Conservation (phyloP, 1,139 yeast species). For the Pichia inconspicua region DNA sequence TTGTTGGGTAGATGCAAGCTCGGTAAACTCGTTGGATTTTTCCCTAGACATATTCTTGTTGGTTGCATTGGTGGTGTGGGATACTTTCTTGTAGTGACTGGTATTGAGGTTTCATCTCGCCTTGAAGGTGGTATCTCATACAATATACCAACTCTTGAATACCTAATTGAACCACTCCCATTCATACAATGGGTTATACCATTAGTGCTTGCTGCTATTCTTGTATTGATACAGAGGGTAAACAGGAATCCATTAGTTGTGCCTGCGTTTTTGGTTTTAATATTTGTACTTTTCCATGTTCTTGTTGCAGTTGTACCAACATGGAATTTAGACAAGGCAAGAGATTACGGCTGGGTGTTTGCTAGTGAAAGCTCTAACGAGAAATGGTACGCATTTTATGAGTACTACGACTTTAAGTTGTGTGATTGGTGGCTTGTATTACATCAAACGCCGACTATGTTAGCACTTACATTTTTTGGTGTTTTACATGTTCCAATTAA, state of each 20-base stretch:
- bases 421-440: constrained; percentile 70
- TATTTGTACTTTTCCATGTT: constrained; percentile 63
- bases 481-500: constrained; percentile 93
- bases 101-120: constrained; percentile 81
- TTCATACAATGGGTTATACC: constrained; percentile 72
- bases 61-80: constrained; percentile 99
- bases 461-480: constrained; percentile 92
- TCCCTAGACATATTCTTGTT: constrained; percentile 90
- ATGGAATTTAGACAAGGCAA: constrained; percentile 52
- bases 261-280: constrained; percentile 70
- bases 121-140: constrained; percentile 67
- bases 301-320: constrained; percentile 57
- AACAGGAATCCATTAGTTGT: constrained; percentile 70
- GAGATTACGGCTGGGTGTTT: constrained; percentile 82
- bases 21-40: constrained; percentile 86
- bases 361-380: constrained; percentile 52
- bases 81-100: constrained; percentile 81
- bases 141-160: constrained; percentile 45
- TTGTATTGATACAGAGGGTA: constrained; percentile 55
- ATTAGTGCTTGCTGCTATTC: constrained; percentile 47
- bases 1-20: constrained; percentile 67
- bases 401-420: constrained; percentile 55
- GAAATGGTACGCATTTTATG: constrained; percentile 87
- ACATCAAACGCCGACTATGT: constrained; percentile 80
- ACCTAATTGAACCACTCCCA: constrained; percentile 33